Evolutionary conservation across 345 rosid genomes (phyloP).

Genomic region (Brassica cretica): DNA sequence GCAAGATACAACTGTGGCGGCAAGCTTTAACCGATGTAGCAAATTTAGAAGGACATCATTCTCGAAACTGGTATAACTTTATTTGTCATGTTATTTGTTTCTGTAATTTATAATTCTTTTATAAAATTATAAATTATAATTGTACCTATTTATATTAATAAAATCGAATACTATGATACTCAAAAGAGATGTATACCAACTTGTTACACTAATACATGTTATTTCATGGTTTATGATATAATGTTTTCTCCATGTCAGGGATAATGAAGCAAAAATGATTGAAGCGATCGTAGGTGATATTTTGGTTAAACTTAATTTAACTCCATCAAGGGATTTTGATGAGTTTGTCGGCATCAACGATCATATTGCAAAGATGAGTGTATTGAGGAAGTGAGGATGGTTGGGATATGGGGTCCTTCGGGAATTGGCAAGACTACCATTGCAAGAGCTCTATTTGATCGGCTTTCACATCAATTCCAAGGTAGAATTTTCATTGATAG

Average conservation of each 20-base stretch:
- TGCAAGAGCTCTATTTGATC: slow-evolving; percentile 17
- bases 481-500: slow-evolving; percentile 1
- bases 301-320: neutral
- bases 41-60: slow-evolving; percentile 7
- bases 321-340: neutral
- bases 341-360: slow-evolving; percentile 4
- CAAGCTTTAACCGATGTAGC: slow-evolving; percentile 11
- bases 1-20: neutral
- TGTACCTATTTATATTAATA: neutral
- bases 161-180: neutral
- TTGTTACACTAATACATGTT: neutral
- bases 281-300: slow-evolving; percentile 14
- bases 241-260: neutral
- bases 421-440: slow-evolving; percentile 36
- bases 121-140: neutral
- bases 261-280: slow-evolving; percentile 11
- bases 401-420: slow-evolving; percentile 34
- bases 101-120: neutral
- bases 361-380: slow-evolving; percentile 23
- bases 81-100: neutral
- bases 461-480: slow-evolving; percentile 9
- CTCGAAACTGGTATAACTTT: neutral
- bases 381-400: slow-evolving; percentile 9
- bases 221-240: neutral
- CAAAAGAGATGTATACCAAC: neutral